phyloP scores from a whole-genome alignment of 1,284 basidiomycete species.

The Sanghuangporus sanghuang region DNA sequence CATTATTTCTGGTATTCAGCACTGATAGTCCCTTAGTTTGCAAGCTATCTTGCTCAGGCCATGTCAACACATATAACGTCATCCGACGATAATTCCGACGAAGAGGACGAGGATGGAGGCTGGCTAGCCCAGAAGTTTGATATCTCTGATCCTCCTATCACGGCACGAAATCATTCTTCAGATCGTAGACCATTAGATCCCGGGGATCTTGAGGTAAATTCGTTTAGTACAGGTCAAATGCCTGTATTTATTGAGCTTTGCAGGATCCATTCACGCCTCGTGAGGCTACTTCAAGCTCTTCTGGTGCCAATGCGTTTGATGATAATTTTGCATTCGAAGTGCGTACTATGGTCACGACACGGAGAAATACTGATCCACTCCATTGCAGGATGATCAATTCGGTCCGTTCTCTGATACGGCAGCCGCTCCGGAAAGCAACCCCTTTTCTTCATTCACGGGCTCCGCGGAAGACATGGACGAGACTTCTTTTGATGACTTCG shows the following conservation, averaged over 20 bases:
- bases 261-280: conserved; percentile 54
- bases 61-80: conserved; percentile 56
- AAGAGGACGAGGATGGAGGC: conserved; percentile 65
- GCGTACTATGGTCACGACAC: conserved; percentile 35
- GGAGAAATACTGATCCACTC: not conserved
- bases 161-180: conserved; percentile 40
- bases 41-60: conserved; percentile 68
- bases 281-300: conserved; percentile 21
- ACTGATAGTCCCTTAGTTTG: conserved; percentile 47
- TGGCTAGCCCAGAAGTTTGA: conserved; percentile 74
- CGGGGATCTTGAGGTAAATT: conserved; percentile 54
- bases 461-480: conserved; percentile 47
- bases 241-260: not conserved
- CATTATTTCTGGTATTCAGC: not conserved
- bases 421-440: conserved; percentile 38
- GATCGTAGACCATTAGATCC: conserved; percentile 48
- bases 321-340: conserved; percentile 48
- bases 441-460: conserved; percentile 46
- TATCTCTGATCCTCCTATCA: conserved; percentile 50
- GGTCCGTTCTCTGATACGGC: conserved; percentile 68
- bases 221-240: not conserved
- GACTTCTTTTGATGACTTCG: conserved; percentile 59
- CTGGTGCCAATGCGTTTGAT: conserved; percentile 31
- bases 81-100: conserved; percentile 43
- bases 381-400: conserved; percentile 49